phyloP scores from a whole-genome alignment of 768 basidiomycete genomes.

The Tricholoma furcatifolium region DNA sequence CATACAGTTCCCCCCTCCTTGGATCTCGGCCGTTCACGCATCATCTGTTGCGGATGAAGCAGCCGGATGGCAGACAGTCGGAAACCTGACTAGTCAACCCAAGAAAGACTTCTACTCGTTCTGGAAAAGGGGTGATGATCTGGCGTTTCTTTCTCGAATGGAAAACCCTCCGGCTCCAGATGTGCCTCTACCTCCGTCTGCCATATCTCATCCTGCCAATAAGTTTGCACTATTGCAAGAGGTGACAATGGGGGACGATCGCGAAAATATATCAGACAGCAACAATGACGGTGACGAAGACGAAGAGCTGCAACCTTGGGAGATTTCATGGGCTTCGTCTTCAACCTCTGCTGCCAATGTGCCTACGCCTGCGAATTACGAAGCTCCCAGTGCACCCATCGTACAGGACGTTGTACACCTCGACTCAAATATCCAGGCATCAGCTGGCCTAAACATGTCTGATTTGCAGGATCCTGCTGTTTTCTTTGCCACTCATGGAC shows the following conservation, averaged over 20 bases:
- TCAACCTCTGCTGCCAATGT: background rate
- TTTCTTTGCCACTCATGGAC: conserved; percentile 40
- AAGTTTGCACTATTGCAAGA: conserved; percentile 1
- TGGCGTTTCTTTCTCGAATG: conserved; percentile 40
- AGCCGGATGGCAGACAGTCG: conserved; percentile 35
- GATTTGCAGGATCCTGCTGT: conserved; percentile 13
- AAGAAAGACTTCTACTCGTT: conserved; percentile 44
- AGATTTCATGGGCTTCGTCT: background rate
- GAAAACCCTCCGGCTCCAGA: background rate
- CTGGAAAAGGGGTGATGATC: conserved; percentile 48
- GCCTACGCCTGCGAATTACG: background rate
- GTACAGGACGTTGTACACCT: too few relatives aligned
- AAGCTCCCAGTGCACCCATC: background rate
- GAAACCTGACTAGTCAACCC: conserved; percentile 18
- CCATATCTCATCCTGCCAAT: background rate
- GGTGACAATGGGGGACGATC: background rate
- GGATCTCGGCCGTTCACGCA: conserved; percentile 34
- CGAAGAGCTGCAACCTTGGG: conserved; percentile 1
- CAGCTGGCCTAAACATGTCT: conserved; percentile 1
- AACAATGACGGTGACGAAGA: conserved; percentile 5
- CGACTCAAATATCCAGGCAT: background rate
- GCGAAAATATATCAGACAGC: background rate
- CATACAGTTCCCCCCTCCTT: conserved; percentile 43
- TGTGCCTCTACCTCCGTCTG: background rate
- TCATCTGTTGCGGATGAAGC: conserved; percentile 11